Conservation (phyloP, 139 green algal species). For the Chlamydomonas sp. region DNA sequence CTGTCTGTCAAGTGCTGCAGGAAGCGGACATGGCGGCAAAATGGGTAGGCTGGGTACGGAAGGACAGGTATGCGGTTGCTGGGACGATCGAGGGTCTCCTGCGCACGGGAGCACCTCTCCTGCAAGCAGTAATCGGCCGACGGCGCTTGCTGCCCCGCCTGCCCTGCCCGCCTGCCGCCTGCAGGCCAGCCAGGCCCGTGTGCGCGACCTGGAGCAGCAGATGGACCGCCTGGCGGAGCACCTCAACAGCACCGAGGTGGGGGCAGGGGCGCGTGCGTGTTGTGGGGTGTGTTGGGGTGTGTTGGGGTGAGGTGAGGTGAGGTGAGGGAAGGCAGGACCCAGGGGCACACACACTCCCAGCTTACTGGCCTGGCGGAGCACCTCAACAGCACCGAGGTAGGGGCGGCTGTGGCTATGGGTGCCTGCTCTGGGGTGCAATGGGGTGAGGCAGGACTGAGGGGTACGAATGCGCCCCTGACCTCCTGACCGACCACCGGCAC, state of each 20-base stretch:
- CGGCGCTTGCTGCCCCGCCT: neutral
- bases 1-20: no score
- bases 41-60: no score
- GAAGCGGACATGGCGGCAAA: no score
- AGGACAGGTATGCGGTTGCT: no score
- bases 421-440: no score
- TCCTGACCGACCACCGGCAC: no score
- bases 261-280: neutral
- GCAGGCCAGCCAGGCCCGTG: neutral
- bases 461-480: no score
- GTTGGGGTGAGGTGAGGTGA: neutral
- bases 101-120: neutral
- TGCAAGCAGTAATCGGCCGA: no score
- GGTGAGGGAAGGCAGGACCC: neutral
- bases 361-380: constrained; percentile 3
- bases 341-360: neutral
- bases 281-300: no score
- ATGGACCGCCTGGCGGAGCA: constrained; percentile 30
- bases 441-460: no score
- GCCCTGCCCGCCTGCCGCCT: neutral
- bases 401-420: neutral
- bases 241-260: constrained; percentile 23
- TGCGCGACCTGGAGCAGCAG: constrained; percentile 12
- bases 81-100: no score
- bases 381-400: constrained; percentile 23